Conservation (phyloP, 176 grass and related monocot species). For the Luzula sylvatica region DNA sequence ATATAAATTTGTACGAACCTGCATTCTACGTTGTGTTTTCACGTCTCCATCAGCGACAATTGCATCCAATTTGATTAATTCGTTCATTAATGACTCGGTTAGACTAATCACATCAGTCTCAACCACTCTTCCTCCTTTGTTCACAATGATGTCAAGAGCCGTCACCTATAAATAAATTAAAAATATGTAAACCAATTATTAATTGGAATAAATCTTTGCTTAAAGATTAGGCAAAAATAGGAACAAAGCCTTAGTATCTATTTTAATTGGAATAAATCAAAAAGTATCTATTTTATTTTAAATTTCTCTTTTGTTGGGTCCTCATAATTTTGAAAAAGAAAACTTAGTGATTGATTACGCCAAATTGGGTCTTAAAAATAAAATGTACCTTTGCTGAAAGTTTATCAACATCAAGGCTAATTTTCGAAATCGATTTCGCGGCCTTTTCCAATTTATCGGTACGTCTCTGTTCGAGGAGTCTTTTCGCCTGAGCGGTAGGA, state of each 20-base stretch:
- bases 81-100: conserved; percentile 83
- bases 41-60: conserved; percentile 78
- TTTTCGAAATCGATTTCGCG: conserved; percentile 50
- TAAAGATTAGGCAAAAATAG: neutral
- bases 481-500: conserved; percentile 59
- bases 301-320: too few species aligned
- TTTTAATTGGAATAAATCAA: too few species aligned
- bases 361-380: too few species aligned
- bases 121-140: conserved; percentile 61
- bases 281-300: too few species aligned
- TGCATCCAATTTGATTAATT: conserved; percentile 82
- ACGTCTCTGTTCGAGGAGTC: conserved; percentile 59
- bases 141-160: conserved; percentile 56
- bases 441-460: conserved; percentile 59
- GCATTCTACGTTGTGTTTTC: conserved; percentile 54
- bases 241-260: neutral
- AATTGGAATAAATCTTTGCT: neutral
- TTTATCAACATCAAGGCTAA: conserved; percentile 71
- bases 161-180: conserved; percentile 34
- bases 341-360: neutral
- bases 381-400: conserved; percentile 52
- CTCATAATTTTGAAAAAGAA: neutral
- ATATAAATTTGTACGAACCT: conserved; percentile 31
- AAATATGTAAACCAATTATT: neutral
- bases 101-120: conserved; percentile 60